Conservation (phyloP, 495 filamentous ascomycete genomes). For the Tuber melanosporum region DNA sequence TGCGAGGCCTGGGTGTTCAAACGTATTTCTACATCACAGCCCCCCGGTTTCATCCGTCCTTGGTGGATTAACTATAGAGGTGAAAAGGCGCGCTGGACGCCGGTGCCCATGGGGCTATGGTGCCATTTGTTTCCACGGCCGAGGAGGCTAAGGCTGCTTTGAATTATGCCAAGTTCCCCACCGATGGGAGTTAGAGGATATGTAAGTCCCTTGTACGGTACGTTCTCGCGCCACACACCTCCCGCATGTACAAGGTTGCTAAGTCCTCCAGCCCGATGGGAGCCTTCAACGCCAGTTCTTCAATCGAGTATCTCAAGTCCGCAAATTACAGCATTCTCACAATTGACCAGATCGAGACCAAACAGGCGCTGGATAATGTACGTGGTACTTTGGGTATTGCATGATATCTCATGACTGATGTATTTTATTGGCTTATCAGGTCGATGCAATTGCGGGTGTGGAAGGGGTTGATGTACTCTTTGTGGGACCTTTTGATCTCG, state of each 20-base stretch:
- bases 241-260: neutral
- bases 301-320: conserved; percentile 62
- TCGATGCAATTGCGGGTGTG: too few relatives aligned
- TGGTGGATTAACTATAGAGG: neutral
- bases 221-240: neutral
- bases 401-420: neutral
- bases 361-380: conserved; percentile 59
- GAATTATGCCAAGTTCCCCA: conserved; percentile 58
- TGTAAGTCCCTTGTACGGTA: conserved; percentile 54
- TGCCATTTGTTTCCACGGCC: conserved; percentile 59
- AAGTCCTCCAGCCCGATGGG: conserved; percentile 48
- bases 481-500: too few relatives aligned
- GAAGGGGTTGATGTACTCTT: too few relatives aligned
- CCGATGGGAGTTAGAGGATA: conserved; percentile 58
- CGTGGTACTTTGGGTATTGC: neutral
- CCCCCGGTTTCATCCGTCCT: conserved; percentile 7
- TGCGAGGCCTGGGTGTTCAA: conserved; percentile 67
- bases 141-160: conserved; percentile 58
- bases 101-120: conserved; percentile 62
- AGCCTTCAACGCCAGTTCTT: conserved; percentile 52
- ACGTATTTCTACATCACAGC: conserved; percentile 46
- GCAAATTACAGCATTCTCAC: conserved; percentile 66
- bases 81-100: conserved; percentile 57
- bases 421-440: too few relatives aligned
- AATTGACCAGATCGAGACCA: conserved; percentile 78